Conservation (phyloP, 805 yeast genomes). For the Candida manassasensis region DNA sequence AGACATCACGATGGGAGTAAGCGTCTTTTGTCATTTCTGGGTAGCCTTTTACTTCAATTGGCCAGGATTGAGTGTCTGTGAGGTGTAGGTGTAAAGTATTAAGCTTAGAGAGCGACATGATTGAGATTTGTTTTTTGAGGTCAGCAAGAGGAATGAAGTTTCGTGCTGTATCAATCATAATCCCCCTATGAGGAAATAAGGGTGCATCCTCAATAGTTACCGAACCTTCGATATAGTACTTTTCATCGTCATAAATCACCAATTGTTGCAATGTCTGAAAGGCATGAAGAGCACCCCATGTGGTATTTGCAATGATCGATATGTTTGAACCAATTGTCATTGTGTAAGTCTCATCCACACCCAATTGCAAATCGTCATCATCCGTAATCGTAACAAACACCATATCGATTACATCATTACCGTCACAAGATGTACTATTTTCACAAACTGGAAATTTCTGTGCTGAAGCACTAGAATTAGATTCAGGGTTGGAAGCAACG, state of each 20-base stretch:
- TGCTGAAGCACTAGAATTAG: constrained; percentile 2
- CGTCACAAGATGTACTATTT: constrained; percentile 7
- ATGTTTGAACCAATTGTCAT: constrained; percentile 16
- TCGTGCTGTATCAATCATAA: constrained; percentile 36
- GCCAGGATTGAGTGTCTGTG: constrained; percentile 39
- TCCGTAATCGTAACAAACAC: not conserved
- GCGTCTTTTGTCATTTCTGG: constrained; percentile 39
- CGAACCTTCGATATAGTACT: constrained; percentile 26
- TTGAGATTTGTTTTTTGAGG: constrained; percentile 32
- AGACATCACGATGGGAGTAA: constrained; percentile 27
- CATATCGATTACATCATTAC: constrained; percentile 12
- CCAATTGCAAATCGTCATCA: constrained; percentile 26
- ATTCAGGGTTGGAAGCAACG: not conserved
- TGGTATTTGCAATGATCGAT: constrained; percentile 24
- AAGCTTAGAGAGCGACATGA: constrained; percentile 34
- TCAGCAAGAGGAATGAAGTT: constrained; percentile 25
- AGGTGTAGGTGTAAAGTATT: constrained; percentile 40
- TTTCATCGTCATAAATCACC: constrained; percentile 21
- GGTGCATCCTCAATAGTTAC: constrained; percentile 33
- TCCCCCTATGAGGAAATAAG: constrained; percentile 32
- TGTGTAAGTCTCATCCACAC: constrained; percentile 34
- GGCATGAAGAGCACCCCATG: constrained; percentile 41
- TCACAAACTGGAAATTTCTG: not conserved
- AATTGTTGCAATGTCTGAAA: constrained; percentile 38
- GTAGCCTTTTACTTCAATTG: constrained; percentile 23